Evolutionary conservation across 768 basidiomycete genomes (phyloP).

Genomic region (Suillus subluteus): DNA sequence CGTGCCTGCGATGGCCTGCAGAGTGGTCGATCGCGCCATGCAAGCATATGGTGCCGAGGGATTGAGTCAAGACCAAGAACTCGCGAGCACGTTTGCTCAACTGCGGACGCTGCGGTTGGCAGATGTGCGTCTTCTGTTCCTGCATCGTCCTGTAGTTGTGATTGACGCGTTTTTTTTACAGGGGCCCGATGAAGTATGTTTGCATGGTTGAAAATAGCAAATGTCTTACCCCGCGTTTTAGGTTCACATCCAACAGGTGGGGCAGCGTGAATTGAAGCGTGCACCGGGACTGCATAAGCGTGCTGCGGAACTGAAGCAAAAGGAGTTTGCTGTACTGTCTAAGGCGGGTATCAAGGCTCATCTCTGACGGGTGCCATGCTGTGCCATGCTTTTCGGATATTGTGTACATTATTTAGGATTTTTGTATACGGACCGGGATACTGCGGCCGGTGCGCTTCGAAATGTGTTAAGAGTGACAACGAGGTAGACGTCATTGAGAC

Average conservation of each 20-base stretch:
- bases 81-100: conserved; percentile 78
- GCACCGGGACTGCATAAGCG: conserved; percentile 63
- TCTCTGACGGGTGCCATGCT: conserved; percentile 36
- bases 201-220: conserved; percentile 4
- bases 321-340: conserved; percentile 60
- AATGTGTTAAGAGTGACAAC: too few relatives aligned
- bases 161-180: conserved; percentile 29
- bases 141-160: conserved; percentile 3
- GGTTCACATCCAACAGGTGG: conserved; percentile 96
- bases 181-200: conserved; percentile 79
- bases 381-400: not conserved
- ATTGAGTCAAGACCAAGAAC: conserved; percentile 83
- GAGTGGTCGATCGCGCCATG: conserved; percentile 92
- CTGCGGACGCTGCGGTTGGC: conserved; percentile 88
- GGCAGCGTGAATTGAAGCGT: conserved; percentile 84
- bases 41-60: conserved; percentile 98
- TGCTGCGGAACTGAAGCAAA: conserved; percentile 57
- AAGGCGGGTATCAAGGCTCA: conserved; percentile 48
- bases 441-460: too few relatives aligned
- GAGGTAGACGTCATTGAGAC: not conserved
- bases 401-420: not conserved
- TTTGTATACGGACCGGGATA: not conserved
- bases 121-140: conserved; percentile 56
- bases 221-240: conserved; percentile 35
- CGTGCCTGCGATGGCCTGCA: conserved; percentile 88